Evolutionary conservation across 108 stramenopile genomes (phyloP).

Genomic region (Licmophora abbreviata): DNA sequence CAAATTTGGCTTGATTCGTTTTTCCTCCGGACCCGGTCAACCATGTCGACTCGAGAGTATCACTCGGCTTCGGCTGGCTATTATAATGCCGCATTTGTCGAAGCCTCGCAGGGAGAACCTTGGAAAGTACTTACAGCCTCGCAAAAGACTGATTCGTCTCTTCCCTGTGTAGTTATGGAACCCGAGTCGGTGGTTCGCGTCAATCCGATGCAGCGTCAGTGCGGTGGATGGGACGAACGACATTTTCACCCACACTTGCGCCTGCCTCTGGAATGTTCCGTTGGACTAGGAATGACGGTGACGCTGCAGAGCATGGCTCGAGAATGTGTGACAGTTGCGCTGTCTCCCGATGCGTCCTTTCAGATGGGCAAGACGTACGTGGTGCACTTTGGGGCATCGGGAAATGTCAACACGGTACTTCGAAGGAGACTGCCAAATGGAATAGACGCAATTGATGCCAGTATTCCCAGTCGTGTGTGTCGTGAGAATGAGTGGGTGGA

Average conservation of each 20-base stretch:
- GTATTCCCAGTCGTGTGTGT: constrained; percentile 34
- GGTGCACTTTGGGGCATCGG: constrained; percentile 48
- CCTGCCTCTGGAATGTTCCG: constrained; percentile 17
- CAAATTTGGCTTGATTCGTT: too few species aligned
- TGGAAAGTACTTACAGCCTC: too few species aligned
- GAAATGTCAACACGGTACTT: constrained; percentile 36
- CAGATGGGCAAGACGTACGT: constrained; percentile 50
- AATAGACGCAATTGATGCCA: constrained; percentile 30
- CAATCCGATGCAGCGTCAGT: constrained; percentile 23
- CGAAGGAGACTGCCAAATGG: constrained; percentile 28
- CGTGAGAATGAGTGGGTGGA: constrained; percentile 29
- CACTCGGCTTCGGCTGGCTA: too few species aligned
- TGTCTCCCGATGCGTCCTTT: constrained; percentile 39
- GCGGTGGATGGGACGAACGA: constrained; percentile 30
- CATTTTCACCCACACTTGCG: constrained; percentile 35
- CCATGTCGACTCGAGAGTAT: too few species aligned
- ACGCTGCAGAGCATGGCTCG: constrained; percentile 24
- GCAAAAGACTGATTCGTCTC: background rate
- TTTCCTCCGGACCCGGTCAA: too few species aligned
- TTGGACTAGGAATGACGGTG: background rate
- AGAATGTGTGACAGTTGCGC: constrained; percentile 51
- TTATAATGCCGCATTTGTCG: too few species aligned
- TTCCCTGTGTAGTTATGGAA: constrained; percentile 12
- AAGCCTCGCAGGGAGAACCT: too few species aligned
- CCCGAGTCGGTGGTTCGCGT: constrained; percentile 20